Percentiles rank a stretch among this genome's conserved stretches.
These are phyloP conservation scores for Dactylorhiza incarnata DNA, from an alignment of 106 monocot species.

Conservation along the genomic window DNA sequence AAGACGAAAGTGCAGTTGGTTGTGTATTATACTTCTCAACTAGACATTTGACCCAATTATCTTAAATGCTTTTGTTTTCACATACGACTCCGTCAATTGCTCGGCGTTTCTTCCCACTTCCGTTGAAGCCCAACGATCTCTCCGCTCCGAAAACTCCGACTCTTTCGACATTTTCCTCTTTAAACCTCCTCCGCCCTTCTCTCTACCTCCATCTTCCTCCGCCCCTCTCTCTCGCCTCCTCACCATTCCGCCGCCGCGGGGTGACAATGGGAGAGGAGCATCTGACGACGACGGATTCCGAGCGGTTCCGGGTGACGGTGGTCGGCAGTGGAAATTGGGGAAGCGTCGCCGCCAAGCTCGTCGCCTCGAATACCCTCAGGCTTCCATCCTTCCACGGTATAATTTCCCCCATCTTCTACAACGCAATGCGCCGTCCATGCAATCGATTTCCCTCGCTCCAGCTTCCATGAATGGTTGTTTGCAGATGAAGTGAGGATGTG, in stretches of 20 bases:
- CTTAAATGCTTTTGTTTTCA: too few relatives aligned
- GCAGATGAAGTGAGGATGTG: constrained; percentile 91
- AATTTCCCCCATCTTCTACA: too few relatives aligned
- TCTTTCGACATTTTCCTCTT: not conserved
- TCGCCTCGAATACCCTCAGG: constrained; percentile 71
- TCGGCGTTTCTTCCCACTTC: too few relatives aligned
- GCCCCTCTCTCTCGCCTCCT: not conserved
- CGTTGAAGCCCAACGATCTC: not conserved
- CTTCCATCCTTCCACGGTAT: constrained; percentile 48
- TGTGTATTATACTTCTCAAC: too few relatives aligned
- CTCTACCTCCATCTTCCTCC: not conserved
- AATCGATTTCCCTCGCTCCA: not conserved
- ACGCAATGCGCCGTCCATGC: not conserved
- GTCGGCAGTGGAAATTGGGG: constrained; percentile 96
- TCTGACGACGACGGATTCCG: not conserved
- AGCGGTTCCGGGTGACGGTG: constrained; percentile 41
- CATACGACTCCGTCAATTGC: too few relatives aligned
- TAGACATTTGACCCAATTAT: too few relatives aligned
- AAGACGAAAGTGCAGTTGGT: too few relatives aligned
- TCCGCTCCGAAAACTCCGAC: not conserved
- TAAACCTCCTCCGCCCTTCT: not conserved
- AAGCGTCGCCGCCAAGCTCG: constrained; percentile 81
- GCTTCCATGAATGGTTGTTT: not conserved
- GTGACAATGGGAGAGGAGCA: not conserved
- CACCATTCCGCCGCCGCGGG: not conserved